These are phyloP conservation scores for Candida smagusa DNA, from an alignment of 1,139 yeast species.

Conservation along the genomic window DNA sequence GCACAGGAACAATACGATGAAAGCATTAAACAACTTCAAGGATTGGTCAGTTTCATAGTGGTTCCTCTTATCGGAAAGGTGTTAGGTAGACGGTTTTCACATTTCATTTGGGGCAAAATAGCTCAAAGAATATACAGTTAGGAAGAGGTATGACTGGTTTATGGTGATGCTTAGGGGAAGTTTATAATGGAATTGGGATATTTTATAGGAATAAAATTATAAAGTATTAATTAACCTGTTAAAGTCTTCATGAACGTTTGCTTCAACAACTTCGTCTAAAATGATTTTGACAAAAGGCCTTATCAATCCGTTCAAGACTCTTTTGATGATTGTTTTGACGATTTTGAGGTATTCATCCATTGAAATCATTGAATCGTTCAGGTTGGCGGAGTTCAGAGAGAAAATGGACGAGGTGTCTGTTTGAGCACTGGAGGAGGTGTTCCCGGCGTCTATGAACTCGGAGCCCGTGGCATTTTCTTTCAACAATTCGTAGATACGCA, in stretches of 20 bases:
- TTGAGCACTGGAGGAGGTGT: slow-evolving; percentile 1
- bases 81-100: slow-evolving; percentile 56
- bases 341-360: slow-evolving; percentile 34
- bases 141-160: not conserved
- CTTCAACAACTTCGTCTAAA: slow-evolving; percentile 30
- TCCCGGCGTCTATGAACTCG: slow-evolving; percentile 5
- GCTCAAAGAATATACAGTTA: slow-evolving; percentile 15
- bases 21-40: slow-evolving; percentile 58
- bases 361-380: slow-evolving; percentile 21
- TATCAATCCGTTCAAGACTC: slow-evolving; percentile 33
- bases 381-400: slow-evolving; percentile 24
- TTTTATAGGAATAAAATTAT: slow-evolving; percentile 7
- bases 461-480: slow-evolving; percentile 10
- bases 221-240: slow-evolving; percentile 26
- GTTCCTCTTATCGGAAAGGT: slow-evolving; percentile 71
- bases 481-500: slow-evolving; percentile 26
- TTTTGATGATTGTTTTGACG: slow-evolving; percentile 26
- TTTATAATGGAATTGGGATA: slow-evolving; percentile 2
- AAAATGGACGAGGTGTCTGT: slow-evolving; percentile 33
- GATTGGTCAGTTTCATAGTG: slow-evolving; percentile 53
- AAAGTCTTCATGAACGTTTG: slow-evolving; percentile 29
- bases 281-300: slow-evolving; percentile 38
- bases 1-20: slow-evolving; percentile 85
- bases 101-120: slow-evolving; percentile 30
- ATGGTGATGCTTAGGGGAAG: not conserved